Evolutionary conservation across 2,329 filamentous ascomycete species (phyloP), one percentile per base, ranked within the genome.

Genomic region (Plectosphaerella sp.): DNA sequence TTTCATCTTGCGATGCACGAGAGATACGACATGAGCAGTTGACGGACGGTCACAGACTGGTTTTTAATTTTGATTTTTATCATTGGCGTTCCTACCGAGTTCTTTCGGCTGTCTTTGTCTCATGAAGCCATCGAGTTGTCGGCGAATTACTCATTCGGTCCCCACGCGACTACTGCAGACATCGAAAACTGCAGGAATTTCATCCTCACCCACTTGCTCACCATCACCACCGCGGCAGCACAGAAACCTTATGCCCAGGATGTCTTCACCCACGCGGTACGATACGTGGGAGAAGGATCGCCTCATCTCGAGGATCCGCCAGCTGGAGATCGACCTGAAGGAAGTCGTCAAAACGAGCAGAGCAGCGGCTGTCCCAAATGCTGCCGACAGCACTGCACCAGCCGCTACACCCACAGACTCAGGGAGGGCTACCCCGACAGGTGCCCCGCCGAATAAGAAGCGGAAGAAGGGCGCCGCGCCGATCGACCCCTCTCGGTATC

Each of bases 401-500:
- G 28, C 28, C 28, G 28, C 28, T 33, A 33, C 28, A 12, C 28
- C 16, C 7, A 12, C 41, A 43, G 16, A 18, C 11, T 43, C 41
- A 12, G 18, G 41, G n/a, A 16, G 10, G 18, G 18, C n/a, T 7
- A 43, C 41, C 10, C 41, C 41, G 10, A 22, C n/a, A 7, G 43
- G 49, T 18, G 51, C 50, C 47, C 55, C 57, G 16, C 48, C 56
- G 24, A 52, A 54, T 43, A 71, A 67, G 55, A 62, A 67, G 56
- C 64, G 72, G 28, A 79, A 77, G 61, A 66, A 66, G 47, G 49
- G 50, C 7, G 33, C 47, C 36, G 51, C 49, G 57, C 74, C 75
- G 49, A 86, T 96, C 63, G 90, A 97, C 65, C 84, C 89, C 0
- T 84, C 84, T 14, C 88, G 84, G 64, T 96, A 97, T 68, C 80